These are phyloP conservation scores for Rubus parviflorus DNA, from an alignment of 306 rosid species.

Conservation along the genomic window DNA sequence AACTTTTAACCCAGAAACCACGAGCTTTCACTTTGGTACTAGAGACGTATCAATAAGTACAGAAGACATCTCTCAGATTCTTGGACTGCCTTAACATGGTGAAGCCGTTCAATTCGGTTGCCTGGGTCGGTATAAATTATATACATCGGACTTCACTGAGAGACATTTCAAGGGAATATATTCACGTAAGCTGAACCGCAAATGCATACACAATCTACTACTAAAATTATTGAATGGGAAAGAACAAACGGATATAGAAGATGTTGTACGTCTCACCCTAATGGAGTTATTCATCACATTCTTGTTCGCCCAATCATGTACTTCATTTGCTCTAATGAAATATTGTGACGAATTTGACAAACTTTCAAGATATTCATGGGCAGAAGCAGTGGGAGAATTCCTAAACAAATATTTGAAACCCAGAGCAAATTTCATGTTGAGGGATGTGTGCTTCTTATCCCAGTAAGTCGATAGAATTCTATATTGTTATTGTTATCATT, in stretches of 20 bases:
- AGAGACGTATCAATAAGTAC: neutral
- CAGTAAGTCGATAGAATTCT: neutral
- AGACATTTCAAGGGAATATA: neutral
- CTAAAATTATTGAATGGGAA: neutral
- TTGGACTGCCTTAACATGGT: neutral
- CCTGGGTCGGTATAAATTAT: too few relatives aligned
- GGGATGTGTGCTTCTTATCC: neutral
- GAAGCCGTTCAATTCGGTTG: neutral
- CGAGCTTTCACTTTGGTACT: neutral
- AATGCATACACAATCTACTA: neutral
- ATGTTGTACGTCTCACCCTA: neutral
- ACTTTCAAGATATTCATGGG: slow-evolving; percentile 2
- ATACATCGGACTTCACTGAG: neutral
- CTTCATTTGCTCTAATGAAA: neutral
- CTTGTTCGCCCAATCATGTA: neutral
- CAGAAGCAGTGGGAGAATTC: neutral
- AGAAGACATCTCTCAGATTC: neutral
- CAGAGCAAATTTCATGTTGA: neutral
- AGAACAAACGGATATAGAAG: neutral
- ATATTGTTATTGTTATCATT: neutral
- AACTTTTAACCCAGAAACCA: neutral
- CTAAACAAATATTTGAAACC: neutral
- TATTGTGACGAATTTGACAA: neutral
- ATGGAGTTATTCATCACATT: neutral
- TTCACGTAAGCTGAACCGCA: too few relatives aligned